Evolutionary conservation across 805 yeast genomes (phyloP), one percentile per base, ranked within the genome.

Genomic region (Ogataea nitratoaversa): DNA sequence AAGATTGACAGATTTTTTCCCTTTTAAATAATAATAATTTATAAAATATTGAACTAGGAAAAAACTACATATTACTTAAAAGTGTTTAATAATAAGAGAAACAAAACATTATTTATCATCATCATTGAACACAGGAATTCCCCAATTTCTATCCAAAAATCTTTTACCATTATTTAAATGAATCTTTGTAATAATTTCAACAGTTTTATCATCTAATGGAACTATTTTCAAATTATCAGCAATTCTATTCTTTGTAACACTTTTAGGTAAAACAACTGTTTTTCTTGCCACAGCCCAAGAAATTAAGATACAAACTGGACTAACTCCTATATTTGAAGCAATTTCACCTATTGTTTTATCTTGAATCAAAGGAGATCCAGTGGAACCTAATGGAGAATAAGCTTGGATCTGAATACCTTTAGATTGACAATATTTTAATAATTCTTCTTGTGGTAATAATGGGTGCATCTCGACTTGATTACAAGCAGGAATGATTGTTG

Each of bases 401-500:
- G 95, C 95, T 59, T 82, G 82, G 40, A 82, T 59, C 25, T 68
- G 58, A 44, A 82, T 79, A 44, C 70, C 76, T 46, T 83, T 67
- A 25, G 62, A 56, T 40, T 68, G 63, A 60, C 79, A 70, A 61
- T 56, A 82, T 27, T 74, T 70, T 32, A 72, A 53, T 48, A 85
- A 66, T 48, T 79, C 78, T 8, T 60, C 65, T 59, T 84, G 90
- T 33, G 84, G 82, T 38, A 81, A 67, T 45, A 71, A 71, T 37
- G 89, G 87, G 62, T 85, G 93, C 36, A 77, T 62, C 65, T 86
- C 95, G 45, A 84, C 71, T 67, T 85, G 95, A 64, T 83, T 79
- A 33, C 69, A 77, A 11, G 76, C 88, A 5, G 95, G 95, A 22
- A 69, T 68, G 31, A 74, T 57, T 29, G 65, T 73, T 39, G 71